Conservation (phyloP, 2,329 filamentous ascomycete species). For the Fusarium sublunatum region DNA sequence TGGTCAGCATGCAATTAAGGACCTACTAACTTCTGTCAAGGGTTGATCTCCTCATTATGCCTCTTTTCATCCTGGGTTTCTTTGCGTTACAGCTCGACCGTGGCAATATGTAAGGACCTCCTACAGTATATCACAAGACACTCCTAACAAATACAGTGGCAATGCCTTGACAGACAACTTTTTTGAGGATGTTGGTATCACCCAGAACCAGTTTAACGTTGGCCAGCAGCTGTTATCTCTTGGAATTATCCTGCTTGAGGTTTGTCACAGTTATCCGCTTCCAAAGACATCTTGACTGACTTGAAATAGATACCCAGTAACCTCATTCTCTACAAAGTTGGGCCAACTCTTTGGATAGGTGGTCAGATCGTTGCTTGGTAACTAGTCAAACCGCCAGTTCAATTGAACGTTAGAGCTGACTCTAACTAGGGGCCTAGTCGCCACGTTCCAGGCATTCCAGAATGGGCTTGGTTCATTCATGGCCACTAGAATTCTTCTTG, state of each 20-base stretch:
- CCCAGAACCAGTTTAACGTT: slow-evolving; percentile 60
- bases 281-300: no score
- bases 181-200: slow-evolving; percentile 58
- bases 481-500: slow-evolving; percentile 51
- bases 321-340: slow-evolving; percentile 51
- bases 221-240: slow-evolving; percentile 58
- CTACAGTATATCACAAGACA: no score
- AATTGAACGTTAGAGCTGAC: no score
- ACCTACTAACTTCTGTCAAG: slow-evolving; percentile 35
- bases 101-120: slow-evolving; percentile 42
- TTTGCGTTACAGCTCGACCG: slow-evolving; percentile 56
- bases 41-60: slow-evolving; percentile 58
- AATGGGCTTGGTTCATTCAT: slow-evolving; percentile 47
- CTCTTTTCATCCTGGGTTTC: slow-evolving; percentile 58
- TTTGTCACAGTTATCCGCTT: no score
- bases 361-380: slow-evolving; percentile 41
- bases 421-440: slow-evolving; percentile 46
- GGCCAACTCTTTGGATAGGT: slow-evolving; percentile 55
- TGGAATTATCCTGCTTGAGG: slow-evolving; percentile 8
- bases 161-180: slow-evolving; percentile 56
- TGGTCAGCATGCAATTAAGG: slow-evolving; percentile 24
- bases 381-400: no score
- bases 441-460: slow-evolving; percentile 51
- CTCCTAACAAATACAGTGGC: slow-evolving; percentile 9
- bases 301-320: slow-evolving; percentile 3